phyloP scores from a whole-genome alignment of 2,329 filamentous ascomycete genomes.

The Amesomyces nigricolor region DNA sequence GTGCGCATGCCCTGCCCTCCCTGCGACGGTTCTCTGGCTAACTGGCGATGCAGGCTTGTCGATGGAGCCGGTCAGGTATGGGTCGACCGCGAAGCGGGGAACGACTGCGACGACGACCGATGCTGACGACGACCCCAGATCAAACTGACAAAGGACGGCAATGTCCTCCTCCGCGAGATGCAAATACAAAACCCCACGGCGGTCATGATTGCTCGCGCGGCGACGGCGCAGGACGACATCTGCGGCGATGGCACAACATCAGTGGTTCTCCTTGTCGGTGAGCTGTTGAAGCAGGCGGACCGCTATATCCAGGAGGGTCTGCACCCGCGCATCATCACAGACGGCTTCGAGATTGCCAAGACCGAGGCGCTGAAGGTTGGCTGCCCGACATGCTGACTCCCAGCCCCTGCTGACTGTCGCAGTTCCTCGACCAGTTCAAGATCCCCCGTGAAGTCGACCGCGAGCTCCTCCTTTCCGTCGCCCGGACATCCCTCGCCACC shows the following conservation, averaged over 20 bases:
- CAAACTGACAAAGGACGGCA: slow-evolving; percentile 98
- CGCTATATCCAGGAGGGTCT: slow-evolving; percentile 95
- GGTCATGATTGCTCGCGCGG: slow-evolving; percentile 75
- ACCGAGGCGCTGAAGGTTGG: slow-evolving; percentile 77
- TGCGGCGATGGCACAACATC: slow-evolving; percentile 97
- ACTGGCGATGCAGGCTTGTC: slow-evolving; percentile 47
- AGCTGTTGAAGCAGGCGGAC: slow-evolving; percentile 95
- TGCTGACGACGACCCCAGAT: slow-evolving; percentile 52
- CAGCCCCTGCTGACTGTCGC: slow-evolving; percentile 14
- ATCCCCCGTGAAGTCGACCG: slow-evolving; percentile 81
- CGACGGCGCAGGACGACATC: slow-evolving; percentile 97
- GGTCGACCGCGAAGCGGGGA: slow-evolving; percentile 11
- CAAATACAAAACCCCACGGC: slow-evolving; percentile 99
- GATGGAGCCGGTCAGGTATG: slow-evolving; percentile 64
- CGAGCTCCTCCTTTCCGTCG: slow-evolving; percentile 88
- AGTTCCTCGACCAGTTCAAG: slow-evolving; percentile 96
- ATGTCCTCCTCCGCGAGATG: slow-evolving; percentile 71
- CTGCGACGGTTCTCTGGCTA: not conserved
- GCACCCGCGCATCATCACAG: slow-evolving; percentile 92
- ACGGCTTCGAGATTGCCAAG: slow-evolving; percentile 97
- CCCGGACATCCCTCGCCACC: slow-evolving; percentile 87
- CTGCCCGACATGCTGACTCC: not conserved
- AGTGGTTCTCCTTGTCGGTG: slow-evolving; percentile 89
- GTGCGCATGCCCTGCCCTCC: slow-evolving; percentile 40
- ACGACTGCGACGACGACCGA: not conserved